phyloP scores from a whole-genome alignment of 2,329 filamentous ascomycete genomes.

The Phyllosticta citrichinensis region DNA sequence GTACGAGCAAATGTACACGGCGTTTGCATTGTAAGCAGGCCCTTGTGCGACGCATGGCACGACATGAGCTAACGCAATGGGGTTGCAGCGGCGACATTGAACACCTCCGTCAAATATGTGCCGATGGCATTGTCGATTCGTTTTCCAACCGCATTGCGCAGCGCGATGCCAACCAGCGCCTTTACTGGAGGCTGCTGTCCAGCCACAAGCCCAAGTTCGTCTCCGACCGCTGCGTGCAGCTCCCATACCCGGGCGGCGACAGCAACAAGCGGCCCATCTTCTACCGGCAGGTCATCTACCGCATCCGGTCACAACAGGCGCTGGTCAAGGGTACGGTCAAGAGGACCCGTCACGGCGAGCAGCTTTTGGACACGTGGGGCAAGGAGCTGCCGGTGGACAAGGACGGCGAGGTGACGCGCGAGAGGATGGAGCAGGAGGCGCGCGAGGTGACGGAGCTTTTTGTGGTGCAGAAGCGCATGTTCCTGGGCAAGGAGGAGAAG shows the following conservation, averaged over 20 bases:
- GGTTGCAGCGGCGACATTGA: neutral
- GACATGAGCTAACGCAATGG: neutral
- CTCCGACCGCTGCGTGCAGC: slow-evolving; percentile 43
- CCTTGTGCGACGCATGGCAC: neutral
- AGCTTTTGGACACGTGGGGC: slow-evolving; percentile 18
- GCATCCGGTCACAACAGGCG: slow-evolving; percentile 47
- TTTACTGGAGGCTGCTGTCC: slow-evolving; percentile 31
- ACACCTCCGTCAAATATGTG: slow-evolving; percentile 35
- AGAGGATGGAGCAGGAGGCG: slow-evolving; percentile 1
- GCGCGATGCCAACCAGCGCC: slow-evolving; percentile 38
- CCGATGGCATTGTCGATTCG: slow-evolving; percentile 40
- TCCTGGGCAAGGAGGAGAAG: slow-evolving; percentile 33
- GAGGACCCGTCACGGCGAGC: slow-evolving; percentile 26
- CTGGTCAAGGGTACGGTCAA: neutral
- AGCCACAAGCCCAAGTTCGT: slow-evolving; percentile 39
- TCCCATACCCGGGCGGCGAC: slow-evolving; percentile 29
- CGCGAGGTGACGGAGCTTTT: slow-evolving; percentile 54
- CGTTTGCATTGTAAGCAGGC: slow-evolving; percentile 39
- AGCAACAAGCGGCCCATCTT: slow-evolving; percentile 20
- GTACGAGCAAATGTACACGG: slow-evolving; percentile 52
- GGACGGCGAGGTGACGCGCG: slow-evolving; percentile 8
- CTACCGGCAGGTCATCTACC: slow-evolving; percentile 52
- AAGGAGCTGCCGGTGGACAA: slow-evolving; percentile 1
- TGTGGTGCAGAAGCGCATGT: slow-evolving; percentile 47
- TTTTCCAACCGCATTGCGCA: slow-evolving; percentile 46